Evolutionary conservation across 169 alveolate species (phyloP), one percentile per base, ranked within the genome.

Genomic region (Cryptosporidium bovis): DNA sequence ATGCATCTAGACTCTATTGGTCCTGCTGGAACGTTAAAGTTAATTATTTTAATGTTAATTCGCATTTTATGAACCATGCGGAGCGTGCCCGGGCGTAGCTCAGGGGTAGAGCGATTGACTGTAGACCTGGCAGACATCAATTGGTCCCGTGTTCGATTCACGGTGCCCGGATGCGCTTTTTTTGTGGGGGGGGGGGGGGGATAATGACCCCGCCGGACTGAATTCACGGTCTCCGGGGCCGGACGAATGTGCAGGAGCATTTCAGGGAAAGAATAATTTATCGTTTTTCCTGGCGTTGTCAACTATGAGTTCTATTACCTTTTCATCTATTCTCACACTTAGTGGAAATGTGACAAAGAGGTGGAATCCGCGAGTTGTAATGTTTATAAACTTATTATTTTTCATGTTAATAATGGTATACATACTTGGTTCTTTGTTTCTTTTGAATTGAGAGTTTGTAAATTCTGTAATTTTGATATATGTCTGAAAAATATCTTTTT

Each of bases 131-230:
- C 87, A 77, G 87, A 77, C 87, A 77, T 77, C 87, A 77, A 77
- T 77, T 77, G 87, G 87, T 77, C 87, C 87, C 87, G 87, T 77
- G 87, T 77, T 77, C 87, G 87, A 77, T 77, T 77, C 87, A 77
- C 87, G 87, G 87, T 77, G 87, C 87, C 87, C 87, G 87, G 87
- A 77, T 8, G 27, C 44, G 24, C 58, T 40, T 56, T n/a, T 44
- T 34, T 29, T 0, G 0, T 0, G 20, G 15, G 15, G 18, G 15
- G 15, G 66, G 66, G 13, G 16, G 0, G 66, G 27, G 27, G 0
- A 24, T 0, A 0, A 0, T 24, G 27, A 24, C 27, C 27, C 27
- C 27, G 27, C 27, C 27, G 0, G 0, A 24, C 27, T 24, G 27
- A 0, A 0, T 24, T 24, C 13, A 7, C 2, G 20, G 29, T 31